Percentiles rank a stretch among this genome's conserved stretches.
These are phyloP conservation scores for Linanthus parryae DNA, from an alignment of 148 eudicot species.

Conservation along the genomic window DNA sequence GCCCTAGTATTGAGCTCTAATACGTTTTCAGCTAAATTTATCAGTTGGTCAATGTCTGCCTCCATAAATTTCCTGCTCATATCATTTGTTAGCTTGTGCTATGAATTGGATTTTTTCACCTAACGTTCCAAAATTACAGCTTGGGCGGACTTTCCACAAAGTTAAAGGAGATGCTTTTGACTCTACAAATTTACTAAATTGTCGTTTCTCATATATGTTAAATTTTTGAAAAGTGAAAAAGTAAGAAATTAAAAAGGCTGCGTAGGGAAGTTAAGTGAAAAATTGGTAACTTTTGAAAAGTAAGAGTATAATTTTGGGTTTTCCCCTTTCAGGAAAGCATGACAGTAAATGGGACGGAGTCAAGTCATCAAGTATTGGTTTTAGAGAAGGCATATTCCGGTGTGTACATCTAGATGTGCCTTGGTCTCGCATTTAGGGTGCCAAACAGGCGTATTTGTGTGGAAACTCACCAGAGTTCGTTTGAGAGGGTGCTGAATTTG, in stretches of 20 bases:
- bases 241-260: too few relatives aligned
- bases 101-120: background rate
- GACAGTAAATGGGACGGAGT: background rate
- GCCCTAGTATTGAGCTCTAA: constrained; percentile 56
- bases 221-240: background rate
- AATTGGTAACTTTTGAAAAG: background rate
- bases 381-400: background rate
- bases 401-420: too few relatives aligned
- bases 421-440: too few relatives aligned
- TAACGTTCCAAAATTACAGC: background rate
- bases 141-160: background rate
- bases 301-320: background rate
- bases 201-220: too few relatives aligned
- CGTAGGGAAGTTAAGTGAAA: too few relatives aligned
- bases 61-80: constrained; percentile 58
- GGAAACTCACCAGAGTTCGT: constrained; percentile 40
- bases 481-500: constrained; percentile 37
- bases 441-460: background rate
- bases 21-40: constrained; percentile 60
- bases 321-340: background rate
- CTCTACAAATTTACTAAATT: too few relatives aligned
- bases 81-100: background rate
- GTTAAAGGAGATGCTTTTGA: background rate
- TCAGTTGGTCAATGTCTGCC: constrained; percentile 41
- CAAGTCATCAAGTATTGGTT: background rate